A percentile compares a stretch with the other conserved stretches of the same genome.
Evolutionary conservation across 2,329 filamentous ascomycete genomes (phyloP).

Genomic region (Aspergillus arachidicola): DNA sequence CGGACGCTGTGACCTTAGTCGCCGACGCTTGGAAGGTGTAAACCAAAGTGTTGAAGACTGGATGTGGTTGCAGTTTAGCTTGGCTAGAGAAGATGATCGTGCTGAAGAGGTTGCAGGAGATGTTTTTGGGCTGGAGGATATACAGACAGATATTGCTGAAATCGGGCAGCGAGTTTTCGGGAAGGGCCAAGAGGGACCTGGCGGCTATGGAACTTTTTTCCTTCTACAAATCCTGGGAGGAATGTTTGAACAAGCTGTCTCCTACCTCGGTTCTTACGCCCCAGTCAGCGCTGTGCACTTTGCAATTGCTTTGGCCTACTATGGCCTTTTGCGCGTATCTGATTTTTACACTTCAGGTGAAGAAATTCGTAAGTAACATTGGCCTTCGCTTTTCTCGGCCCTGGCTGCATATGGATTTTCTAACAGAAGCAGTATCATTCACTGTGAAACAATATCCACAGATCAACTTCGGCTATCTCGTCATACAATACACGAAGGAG

Average conservation of each 20-base stretch:
- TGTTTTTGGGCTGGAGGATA: slow-evolving; percentile 64
- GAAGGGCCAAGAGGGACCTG: slow-evolving; percentile 75
- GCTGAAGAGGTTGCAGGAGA: slow-evolving; percentile 65
- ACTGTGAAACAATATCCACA: slow-evolving; percentile 64
- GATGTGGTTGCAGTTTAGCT: slow-evolving; percentile 67
- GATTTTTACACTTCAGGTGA: slow-evolving; percentile 75
- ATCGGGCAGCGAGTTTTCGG: slow-evolving; percentile 91
- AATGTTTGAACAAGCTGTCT: slow-evolving; percentile 90
- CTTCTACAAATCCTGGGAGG: slow-evolving; percentile 87
- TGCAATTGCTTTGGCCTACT: slow-evolving; percentile 83
- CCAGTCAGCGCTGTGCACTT: slow-evolving; percentile 96
- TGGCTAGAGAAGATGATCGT: slow-evolving; percentile 64
- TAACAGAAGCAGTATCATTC: slow-evolving; percentile 52
- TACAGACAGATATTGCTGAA: slow-evolving; percentile 79
- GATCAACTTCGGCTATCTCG: slow-evolving; percentile 90
- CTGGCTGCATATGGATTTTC: slow-evolving; percentile 6
- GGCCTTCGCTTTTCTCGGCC: not conserved
- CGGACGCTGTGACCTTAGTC: slow-evolving; percentile 69
- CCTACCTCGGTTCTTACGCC: slow-evolving; percentile 87
- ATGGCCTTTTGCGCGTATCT: slow-evolving; percentile 83
- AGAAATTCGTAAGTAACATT: slow-evolving; percentile 58
- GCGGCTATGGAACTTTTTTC: slow-evolving; percentile 87
- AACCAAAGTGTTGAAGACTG: slow-evolving; percentile 66
- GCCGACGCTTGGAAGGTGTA: slow-evolving; percentile 59
- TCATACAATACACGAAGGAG: slow-evolving; percentile 93